phyloP scores from a whole-genome alignment of 768 basidiomycete species.

The Amanita phalloides region DNA sequence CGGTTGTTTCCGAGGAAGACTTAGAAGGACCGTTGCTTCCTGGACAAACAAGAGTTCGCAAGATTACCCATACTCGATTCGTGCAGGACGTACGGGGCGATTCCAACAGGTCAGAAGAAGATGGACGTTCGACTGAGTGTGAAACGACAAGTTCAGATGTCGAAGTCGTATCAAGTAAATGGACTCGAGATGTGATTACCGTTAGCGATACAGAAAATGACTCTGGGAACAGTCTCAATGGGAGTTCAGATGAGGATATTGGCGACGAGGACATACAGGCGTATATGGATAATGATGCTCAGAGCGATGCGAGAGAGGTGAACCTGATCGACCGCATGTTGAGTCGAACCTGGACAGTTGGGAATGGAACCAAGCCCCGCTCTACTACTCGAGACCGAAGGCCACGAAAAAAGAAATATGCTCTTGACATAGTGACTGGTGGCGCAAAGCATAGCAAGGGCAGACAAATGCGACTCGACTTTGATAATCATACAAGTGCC shows the following conservation, averaged over 20 bases:
- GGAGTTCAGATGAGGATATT: constrained; percentile 19
- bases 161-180: not conserved
- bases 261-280: constrained; percentile 20
- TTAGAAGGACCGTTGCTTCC: constrained; percentile 30
- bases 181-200: constrained; percentile 10
- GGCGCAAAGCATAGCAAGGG: not conserved
- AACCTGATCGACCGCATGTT: constrained; percentile 67
- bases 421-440: not conserved
- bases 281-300: constrained; percentile 16
- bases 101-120: constrained; percentile 45
- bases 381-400: not conserved
- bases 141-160: constrained; percentile 7
- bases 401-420: not conserved
- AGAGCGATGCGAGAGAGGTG: constrained; percentile 24
- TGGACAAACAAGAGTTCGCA: constrained; percentile 37
- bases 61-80: constrained; percentile 19
- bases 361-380: constrained; percentile 9
- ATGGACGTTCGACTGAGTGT: not conserved
- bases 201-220: constrained; percentile 8
- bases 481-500: not conserved
- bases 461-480: not conserved
- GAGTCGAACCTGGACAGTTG: constrained; percentile 26
- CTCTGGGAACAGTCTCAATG: constrained; percentile 7
- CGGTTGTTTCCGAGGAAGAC: constrained; percentile 5
- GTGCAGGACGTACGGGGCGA: constrained; percentile 44